Percentiles rank a stretch among this genome's conserved stretches.
phyloP scores from a whole-genome alignment of 495 filamentous ascomycete species.

The Xylaria intraflava region DNA sequence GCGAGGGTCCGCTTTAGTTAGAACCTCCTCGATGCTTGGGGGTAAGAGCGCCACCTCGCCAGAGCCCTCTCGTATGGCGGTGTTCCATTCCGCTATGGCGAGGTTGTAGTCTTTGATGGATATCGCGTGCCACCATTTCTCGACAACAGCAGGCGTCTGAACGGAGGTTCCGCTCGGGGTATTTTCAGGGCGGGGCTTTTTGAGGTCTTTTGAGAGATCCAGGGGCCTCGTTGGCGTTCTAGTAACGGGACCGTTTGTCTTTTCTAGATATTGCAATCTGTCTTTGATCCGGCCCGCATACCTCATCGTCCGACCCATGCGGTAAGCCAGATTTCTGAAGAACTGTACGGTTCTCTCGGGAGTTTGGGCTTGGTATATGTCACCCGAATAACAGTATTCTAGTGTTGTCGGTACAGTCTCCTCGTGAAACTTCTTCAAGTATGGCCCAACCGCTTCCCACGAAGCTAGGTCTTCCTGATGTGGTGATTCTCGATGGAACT shows the following conservation, averaged over 20 bases:
- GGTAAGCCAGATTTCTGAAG: conserved; percentile 24
- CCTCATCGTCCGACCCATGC: conserved; percentile 23
- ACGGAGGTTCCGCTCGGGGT: background rate
- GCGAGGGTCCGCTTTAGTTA: conserved; percentile 15
- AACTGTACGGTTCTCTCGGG: conserved; percentile 24
- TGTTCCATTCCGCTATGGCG: conserved; percentile 13
- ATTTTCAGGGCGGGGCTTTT: conserved; percentile 7
- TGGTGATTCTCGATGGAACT: background rate
- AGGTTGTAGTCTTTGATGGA: conserved; percentile 3
- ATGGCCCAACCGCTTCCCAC: conserved; percentile 7
- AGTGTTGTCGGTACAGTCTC: background rate
- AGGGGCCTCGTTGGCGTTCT: background rate
- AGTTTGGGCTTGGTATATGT: background rate
- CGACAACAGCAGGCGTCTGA: background rate
- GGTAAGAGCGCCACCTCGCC: conserved; percentile 16
- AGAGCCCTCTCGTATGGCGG: conserved; percentile 12
- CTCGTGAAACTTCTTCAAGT: conserved; percentile 2
- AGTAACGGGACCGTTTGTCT: background rate
- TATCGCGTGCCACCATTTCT: conserved; percentile 18
- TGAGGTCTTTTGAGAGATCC: conserved; percentile 7
- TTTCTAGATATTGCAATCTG: conserved; percentile 12
- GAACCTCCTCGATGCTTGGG: conserved; percentile 12
- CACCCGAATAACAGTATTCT: background rate
- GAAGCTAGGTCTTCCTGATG: background rate
- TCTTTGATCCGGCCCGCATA: conserved; percentile 16